Conservation (phyloP, 257 asterid species). For the Avicennia marina region DNA sequence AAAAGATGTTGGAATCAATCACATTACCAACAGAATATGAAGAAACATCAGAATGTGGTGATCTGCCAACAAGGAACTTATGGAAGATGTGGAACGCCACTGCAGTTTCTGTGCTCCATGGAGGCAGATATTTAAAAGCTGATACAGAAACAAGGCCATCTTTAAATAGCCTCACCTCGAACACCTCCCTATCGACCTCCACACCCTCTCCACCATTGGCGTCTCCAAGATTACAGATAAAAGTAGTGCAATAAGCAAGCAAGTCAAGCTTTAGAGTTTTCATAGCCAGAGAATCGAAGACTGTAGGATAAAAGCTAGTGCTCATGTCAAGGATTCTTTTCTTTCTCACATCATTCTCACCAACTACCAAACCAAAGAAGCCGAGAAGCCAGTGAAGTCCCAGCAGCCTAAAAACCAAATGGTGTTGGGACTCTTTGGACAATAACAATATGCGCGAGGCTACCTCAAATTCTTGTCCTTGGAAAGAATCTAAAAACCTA, state of each 20-base stretch:
- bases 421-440: slow-evolving; percentile 67
- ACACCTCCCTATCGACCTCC: slow-evolving; percentile 32
- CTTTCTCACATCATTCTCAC: slow-evolving; percentile 45
- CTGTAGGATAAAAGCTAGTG: slow-evolving; percentile 62
- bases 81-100: slow-evolving; percentile 85
- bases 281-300: slow-evolving; percentile 79
- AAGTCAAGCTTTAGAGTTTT: slow-evolving; percentile 87
- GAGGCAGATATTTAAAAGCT: slow-evolving; percentile 88
- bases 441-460: slow-evolving; percentile 54
- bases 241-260: slow-evolving; percentile 61
- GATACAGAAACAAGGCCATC: slow-evolving; percentile 86
- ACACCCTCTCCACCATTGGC: slow-evolving; percentile 30
- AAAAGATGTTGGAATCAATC: slow-evolving; percentile 44
- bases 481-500: slow-evolving; percentile 57
- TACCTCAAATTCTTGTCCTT: slow-evolving; percentile 70
- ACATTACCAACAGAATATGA: slow-evolving; percentile 30
- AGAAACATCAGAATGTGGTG: slow-evolving; percentile 51
- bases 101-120: slow-evolving; percentile 91
- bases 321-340: slow-evolving; percentile 55
- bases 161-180: slow-evolving; percentile 57
- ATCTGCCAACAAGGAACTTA: slow-evolving; percentile 66
- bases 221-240: slow-evolving; percentile 34
- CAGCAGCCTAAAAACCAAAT: slow-evolving; percentile 62
- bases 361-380: slow-evolving; percentile 42
- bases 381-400: slow-evolving; percentile 85